Conservation (phyloP, 2,329 filamentous ascomycete species). For the Xylariaceae sp. region DNA sequence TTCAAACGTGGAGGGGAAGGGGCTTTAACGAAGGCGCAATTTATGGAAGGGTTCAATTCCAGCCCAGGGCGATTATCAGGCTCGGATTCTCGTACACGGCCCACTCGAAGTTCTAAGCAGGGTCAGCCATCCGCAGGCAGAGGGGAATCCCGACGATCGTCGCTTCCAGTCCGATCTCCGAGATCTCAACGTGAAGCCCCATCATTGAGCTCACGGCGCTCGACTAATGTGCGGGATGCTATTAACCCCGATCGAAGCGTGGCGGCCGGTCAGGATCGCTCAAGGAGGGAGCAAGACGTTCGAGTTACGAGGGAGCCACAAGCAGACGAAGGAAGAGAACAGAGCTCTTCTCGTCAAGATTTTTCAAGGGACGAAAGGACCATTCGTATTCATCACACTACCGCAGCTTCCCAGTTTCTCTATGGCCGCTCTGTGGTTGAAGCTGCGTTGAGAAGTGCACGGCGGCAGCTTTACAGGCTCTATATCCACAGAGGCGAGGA, state of each 20-base stretch:
- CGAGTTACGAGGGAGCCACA: conserved; percentile 3
- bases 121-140: background rate
- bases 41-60: conserved; percentile 18
- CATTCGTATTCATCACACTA: conserved; percentile 62
- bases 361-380: conserved; percentile 31
- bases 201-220: background rate
- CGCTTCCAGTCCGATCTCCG: background rate
- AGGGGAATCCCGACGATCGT: background rate
- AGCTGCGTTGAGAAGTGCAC: conserved; percentile 68
- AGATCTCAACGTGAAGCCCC: background rate
- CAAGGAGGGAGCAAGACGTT: background rate
- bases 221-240: background rate
- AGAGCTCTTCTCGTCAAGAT: conserved; percentile 9
- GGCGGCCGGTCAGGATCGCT: background rate
- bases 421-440: conserved; percentile 83
- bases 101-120: background rate
- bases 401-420: conserved; percentile 86
- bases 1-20: background rate
- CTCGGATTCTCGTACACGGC: background rate
- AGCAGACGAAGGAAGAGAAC: background rate
- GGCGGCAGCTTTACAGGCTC: conserved; percentile 79
- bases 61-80: background rate
- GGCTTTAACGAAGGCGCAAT: conserved; percentile 10
- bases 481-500: conserved; percentile 71
- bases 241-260: background rate